Evolutionary conservation across 805 yeast species (phyloP), one percentile per base, ranked within the genome.

Genomic region (Danielia reshetovae): DNA sequence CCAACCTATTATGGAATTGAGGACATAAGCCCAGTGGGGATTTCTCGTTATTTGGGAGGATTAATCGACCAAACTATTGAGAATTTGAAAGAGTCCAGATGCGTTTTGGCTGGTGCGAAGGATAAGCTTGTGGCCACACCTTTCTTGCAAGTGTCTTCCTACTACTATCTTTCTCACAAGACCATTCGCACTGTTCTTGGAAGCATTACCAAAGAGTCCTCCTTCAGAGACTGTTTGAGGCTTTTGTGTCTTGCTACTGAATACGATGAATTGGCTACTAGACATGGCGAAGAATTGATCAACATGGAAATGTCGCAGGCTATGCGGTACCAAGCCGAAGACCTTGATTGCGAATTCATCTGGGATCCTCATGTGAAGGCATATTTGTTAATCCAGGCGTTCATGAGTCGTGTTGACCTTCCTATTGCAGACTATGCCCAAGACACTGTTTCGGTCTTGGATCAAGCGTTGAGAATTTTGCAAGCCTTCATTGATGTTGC

Each of bases 351-450:
- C 36, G 81, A 76, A 42, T 72, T 73, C 42, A 79, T 86, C 59
- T 86, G 93, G 81, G 94, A 88, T 54, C 93, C 94, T 4, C 94
- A 85, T 55, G 85, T 85, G 45, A 85, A 85, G 54, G 78, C 87
- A 2, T 85, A 72, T 48, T 62, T 85, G 41, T 68, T 85, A 45
- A 53, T 84, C 7, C 93, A 85, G 54, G 89, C 90, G 0, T 81
- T 71, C 48, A 75, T 85, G 73, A 64, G 75, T 24, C 62, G 88
- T 30, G 65, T 77, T 5, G 93, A 85, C 39, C 65, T 93, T 30
- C 98, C 97, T 2, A 85, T 93, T 51, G 94, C 95, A 0, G 99
- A 93, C 67, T 93, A 93, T 55, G 70, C 83, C 7, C 97, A 90
- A 54, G 98, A 93, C 59, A 88, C 96, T 0, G 77, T 88, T 10